Conservation (phyloP, 2,329 filamentous ascomycete species). For the Didymosphaeria variabile region DNA sequence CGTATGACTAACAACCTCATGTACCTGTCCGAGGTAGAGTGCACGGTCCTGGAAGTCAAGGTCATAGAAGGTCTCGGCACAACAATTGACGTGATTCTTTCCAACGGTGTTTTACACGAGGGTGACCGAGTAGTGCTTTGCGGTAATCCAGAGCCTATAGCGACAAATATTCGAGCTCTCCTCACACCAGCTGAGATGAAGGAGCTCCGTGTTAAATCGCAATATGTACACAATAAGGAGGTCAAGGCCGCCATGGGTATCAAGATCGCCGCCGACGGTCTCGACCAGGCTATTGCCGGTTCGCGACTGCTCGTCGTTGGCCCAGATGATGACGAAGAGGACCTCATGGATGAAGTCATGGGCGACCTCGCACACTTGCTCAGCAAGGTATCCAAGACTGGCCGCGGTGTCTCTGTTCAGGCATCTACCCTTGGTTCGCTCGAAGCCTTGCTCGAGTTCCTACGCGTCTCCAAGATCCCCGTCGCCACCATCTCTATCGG, state of each 20-base stretch:
- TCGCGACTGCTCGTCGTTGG: constrained; percentile 94
- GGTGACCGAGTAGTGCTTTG: constrained; percentile 95
- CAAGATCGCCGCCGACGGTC: constrained; percentile 95
- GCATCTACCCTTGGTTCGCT: constrained; percentile 97
- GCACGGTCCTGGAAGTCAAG: constrained; percentile 98
- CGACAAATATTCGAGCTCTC: constrained; percentile 92
- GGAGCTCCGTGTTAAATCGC: constrained; percentile 92
- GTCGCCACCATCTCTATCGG: constrained; percentile 97
- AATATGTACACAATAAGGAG: constrained; percentile 98
- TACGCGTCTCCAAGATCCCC: constrained; percentile 95
- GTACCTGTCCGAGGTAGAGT: constrained; percentile 98
- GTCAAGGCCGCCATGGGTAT: constrained; percentile 98
- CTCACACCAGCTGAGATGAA: constrained; percentile 92
- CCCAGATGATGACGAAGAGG: constrained; percentile 94
- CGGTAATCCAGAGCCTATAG: constrained; percentile 94
- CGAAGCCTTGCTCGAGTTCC: constrained; percentile 94
- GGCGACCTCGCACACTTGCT: constrained; percentile 90
- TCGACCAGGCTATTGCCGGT: constrained; percentile 95
- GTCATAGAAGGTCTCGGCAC: constrained; percentile 98
- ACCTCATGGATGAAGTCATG: constrained; percentile 96
- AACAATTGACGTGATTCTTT: constrained; percentile 96
- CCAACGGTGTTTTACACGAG: constrained; percentile 93
- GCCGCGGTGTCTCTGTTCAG: constrained; percentile 95
- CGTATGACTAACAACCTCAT: constrained; percentile 97
- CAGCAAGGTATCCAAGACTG: constrained; percentile 88